A percentile compares a stretch with the other conserved stretches of the same genome.
Evolutionary conservation across 1,284 basidiomycete species (phyloP).

Genomic region (Cutaneotrichosporon curvatum): DNA sequence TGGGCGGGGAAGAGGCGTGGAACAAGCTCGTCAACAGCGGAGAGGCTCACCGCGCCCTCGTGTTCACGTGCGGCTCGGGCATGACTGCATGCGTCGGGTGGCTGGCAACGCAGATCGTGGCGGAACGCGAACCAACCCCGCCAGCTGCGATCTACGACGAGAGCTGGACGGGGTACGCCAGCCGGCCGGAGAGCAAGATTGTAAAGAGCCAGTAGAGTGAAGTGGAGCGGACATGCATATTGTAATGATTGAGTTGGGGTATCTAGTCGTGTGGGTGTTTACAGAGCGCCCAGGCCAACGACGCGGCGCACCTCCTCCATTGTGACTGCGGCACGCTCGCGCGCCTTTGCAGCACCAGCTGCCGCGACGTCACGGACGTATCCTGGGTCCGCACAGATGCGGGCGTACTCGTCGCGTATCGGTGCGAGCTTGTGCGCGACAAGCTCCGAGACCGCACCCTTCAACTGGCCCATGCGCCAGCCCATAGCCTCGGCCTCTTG

Average conservation of each 20-base stretch:
- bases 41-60: constrained; percentile 54
- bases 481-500: constrained; percentile 48
- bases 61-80: constrained; percentile 79
- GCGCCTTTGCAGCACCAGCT: constrained; percentile 61
- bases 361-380: constrained; percentile 61
- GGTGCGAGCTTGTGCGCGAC: constrained; percentile 62
- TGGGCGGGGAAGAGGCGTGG: constrained; percentile 48
- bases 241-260: too few species aligned
- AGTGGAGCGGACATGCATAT: too few species aligned
- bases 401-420: constrained; percentile 64
- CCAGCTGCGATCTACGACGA: constrained; percentile 48
- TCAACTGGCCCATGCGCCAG: constrained; percentile 59
- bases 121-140: constrained; percentile 58
- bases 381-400: constrained; percentile 55
- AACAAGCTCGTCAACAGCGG: constrained; percentile 43
- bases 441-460: constrained; percentile 64
- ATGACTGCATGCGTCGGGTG: constrained; percentile 95
- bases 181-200: constrained; percentile 23
- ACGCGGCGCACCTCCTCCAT: constrained; percentile 61
- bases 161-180: constrained; percentile 39
- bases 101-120: constrained; percentile 76
- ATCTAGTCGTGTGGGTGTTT: too few species aligned
- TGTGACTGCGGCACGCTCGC: constrained; percentile 55
- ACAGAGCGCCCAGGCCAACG: constrained; percentile 54
- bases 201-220: constrained; percentile 5